Base-by-base conservation (phyloP, 768 basidiomycete genomes). In the Psilocybe sp. region DNA sequence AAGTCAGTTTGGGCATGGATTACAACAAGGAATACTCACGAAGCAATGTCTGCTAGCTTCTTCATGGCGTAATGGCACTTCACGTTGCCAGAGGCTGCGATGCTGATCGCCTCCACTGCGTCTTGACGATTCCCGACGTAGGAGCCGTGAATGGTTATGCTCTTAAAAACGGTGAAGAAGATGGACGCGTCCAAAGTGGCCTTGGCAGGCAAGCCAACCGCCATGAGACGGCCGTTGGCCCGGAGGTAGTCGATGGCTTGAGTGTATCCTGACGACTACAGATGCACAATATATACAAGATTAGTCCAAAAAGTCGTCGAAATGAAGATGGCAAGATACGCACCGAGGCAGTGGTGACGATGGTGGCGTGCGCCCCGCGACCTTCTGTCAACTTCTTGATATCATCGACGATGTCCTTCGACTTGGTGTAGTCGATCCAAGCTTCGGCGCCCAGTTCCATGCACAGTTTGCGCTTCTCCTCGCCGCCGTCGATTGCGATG, bases 51-150 rank as follows among this genome's bases (percentile, higher is more conserved):
- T 0, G 67, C 58, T 33, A 91, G 68, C 0, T 70, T 71, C 63
- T 70, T 76, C 43, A 69, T 43, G 37, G 55, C 64, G 55, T 73
- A 86, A 56, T 72, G 72, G 50, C 82, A 81, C 62, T 81, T 86
- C 47, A 92, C 86, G 46, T 80, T 79, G 12, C 89, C 89, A 32
- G 71, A 62, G 0, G 84, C 77, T 1, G 90, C 92, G 42, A 94
- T 84, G 2, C 81, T 78, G 39, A 95, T 69, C 0, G 93, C 88
- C 65, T 96, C 92, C 9, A 78, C 65, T 2, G 91, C 83, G 60
- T 95, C 93, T 65, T 92, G 90, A 35, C 88, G 80, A 66, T 91
- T 92, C 1, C 89, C 83, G 12, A 77, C 72, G 47, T 75, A 77
- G 2, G 77, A 80, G 12, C 81, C 82, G 44, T 62, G 59, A 51